Evolutionary conservation across 1,139 yeast genomes (phyloP), one percentile per base, ranked within the genome.

Genomic region (Sugiyamaella paludigena): DNA sequence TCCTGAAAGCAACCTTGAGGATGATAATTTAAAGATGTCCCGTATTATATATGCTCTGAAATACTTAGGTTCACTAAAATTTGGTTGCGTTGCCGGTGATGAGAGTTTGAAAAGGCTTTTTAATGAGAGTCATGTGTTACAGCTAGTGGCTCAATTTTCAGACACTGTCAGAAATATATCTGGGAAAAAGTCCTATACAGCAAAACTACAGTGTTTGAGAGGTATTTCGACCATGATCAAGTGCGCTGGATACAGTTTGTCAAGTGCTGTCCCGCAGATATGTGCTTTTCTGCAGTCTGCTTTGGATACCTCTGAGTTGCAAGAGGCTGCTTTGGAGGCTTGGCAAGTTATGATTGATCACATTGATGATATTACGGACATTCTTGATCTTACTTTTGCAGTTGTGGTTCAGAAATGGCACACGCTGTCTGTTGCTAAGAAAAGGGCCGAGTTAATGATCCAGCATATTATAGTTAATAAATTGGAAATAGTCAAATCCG

Each of bases 281-380:
- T 84, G 89, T 50, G 85, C 95, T 0, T 86, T 95, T 58, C 70
- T 94, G 15, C 97, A 89, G 61, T 81, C 92, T 0, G 84, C 94
- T 0, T 68, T 91, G 30, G 91, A 84, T 36, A 77, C 77, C 19
- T 69, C 76, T 0, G 81, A 79, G 29, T 75, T 89, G 26, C 84
- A 84, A 54, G 72, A 72, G 15, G 77, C 78, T 33, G 81, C 94
- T 0, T 69, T 92, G 47, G 72, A 75, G 39, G 84, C 95, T 48
- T 84, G 96, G 84, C 73, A 44, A 72, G 58, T 73, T 68, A 24
- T 73, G 85, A 51, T 80, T 79, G 19, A 55, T 15, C 53, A 52
- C 15, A 48, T 68, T 11, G 65, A 84, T 7, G 81, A 82, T 52
- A 70, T 87, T 27, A 71, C 71, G 0, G 76, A 79, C 10, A 67